Percentiles rank a stretch among this genome's conserved stretches.
Conservation (phyloP, 192 early-diverging fungal species). For the Rhizoclosmatium globosum region DNA sequence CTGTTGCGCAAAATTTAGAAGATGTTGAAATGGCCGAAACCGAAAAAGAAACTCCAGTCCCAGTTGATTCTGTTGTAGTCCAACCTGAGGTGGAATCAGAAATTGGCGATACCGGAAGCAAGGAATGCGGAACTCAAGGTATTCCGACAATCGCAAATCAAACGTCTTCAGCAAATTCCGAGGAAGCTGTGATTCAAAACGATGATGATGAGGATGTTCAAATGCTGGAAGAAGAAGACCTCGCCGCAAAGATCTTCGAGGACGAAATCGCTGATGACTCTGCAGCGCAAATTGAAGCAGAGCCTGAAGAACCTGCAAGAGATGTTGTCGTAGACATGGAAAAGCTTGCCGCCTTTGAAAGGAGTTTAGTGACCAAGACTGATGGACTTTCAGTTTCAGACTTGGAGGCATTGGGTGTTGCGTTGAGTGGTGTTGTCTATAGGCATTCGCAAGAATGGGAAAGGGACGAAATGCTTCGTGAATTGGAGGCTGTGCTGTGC, state of each 20-base stretch:
- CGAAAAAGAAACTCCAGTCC: no score
- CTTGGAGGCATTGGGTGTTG: constrained; percentile 35
- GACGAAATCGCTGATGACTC: constrained; percentile 5
- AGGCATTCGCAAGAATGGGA: constrained; percentile 4
- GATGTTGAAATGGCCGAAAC: no score
- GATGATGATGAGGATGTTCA: background rate
- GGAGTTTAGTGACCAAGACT: constrained; percentile 9
- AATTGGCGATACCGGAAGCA: no score
- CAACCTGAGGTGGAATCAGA: no score
- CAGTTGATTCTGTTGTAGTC: no score
- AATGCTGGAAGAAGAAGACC: background rate
- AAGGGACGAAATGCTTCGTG: constrained; percentile 16
- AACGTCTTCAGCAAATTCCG: background rate
- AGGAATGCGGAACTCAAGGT: no score
- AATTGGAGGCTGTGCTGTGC: background rate
- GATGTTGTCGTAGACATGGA: constrained; percentile 7
- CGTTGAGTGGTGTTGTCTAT: constrained; percentile 20
- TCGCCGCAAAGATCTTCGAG: constrained; percentile 5
- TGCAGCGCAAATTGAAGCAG: background rate
- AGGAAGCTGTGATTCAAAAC: constrained; percentile 3
- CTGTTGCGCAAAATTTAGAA: no score
- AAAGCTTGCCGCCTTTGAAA: background rate
- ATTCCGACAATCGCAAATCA: no score
- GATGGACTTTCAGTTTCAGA: constrained; percentile 21
- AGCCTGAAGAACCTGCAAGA: constrained; percentile 2